Evolutionary conservation across 352 stramenopile species (phyloP).

Genomic region (Globisporangium camurandrum): DNA sequence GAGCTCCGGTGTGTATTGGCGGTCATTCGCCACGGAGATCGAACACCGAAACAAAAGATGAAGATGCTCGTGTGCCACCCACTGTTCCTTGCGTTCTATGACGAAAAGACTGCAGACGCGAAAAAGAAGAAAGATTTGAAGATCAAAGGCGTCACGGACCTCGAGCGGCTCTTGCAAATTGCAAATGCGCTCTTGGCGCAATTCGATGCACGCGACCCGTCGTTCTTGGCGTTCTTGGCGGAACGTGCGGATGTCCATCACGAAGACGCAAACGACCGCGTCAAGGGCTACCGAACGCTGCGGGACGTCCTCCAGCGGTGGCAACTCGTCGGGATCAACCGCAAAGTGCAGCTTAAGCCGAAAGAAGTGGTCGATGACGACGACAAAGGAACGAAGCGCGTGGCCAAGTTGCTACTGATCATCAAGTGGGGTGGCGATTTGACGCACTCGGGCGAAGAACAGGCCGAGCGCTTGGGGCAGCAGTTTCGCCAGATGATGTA

Average conservation of each 20-base stretch:
- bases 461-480: slow-evolving; percentile 93
- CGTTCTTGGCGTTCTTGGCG: slow-evolving; percentile 56
- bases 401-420: slow-evolving; percentile 95
- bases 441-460: slow-evolving; percentile 94
- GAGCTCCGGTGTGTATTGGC: slow-evolving; percentile 98
- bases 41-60: slow-evolving; percentile 99
- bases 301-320: slow-evolving; percentile 95
- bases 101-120: slow-evolving; percentile 40
- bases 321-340: slow-evolving; percentile 95
- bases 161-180: slow-evolving; percentile 72
- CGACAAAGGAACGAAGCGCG: slow-evolving; percentile 25
- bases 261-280: slow-evolving; percentile 61
- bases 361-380: slow-evolving; percentile 44
- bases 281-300: slow-evolving; percentile 83
- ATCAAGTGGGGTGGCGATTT: slow-evolving; percentile 99
- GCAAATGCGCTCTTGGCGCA: slow-evolving; percentile 65
- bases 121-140: slow-evolving; percentile 75
- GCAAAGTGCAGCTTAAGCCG: slow-evolving; percentile 95
- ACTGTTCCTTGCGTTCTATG: slow-evolving; percentile 84
- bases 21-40: slow-evolving; percentile 98
- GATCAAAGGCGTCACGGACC: slow-evolving; percentile 77
- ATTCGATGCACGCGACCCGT: slow-evolving; percentile 50
- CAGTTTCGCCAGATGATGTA: slow-evolving; percentile 88
- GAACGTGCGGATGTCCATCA: slow-evolving; percentile 49
- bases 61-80: slow-evolving; percentile 93